Evolutionary conservation across 2,329 filamentous ascomycete genomes (phyloP).

Genomic region (Xylaria multiplex): DNA sequence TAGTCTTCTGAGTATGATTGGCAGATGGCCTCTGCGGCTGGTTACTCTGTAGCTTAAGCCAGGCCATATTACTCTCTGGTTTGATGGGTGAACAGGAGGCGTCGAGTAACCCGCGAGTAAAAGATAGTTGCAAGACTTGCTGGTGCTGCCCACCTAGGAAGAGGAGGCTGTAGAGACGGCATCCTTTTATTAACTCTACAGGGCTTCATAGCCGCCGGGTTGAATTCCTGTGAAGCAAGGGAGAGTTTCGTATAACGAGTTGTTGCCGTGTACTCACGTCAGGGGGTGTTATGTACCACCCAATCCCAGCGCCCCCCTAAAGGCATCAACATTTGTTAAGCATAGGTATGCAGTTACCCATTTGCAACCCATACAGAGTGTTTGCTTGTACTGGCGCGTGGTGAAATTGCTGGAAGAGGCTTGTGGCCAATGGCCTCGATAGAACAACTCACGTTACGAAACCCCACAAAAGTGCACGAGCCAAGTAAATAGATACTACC

Average conservation of each 20-base stretch:
- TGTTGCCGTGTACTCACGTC: too few species aligned
- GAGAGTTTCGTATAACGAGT: not conserved
- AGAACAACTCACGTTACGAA: not conserved
- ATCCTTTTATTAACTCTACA: not conserved
- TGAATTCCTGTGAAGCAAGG: not conserved
- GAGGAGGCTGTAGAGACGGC: not conserved
- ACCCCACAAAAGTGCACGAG: slow-evolving; percentile 12
- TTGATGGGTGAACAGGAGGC: too few species aligned
- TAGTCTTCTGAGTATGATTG: not conserved
- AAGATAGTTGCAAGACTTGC: not conserved
- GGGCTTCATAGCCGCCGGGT: not conserved
- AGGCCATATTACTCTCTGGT: not conserved
- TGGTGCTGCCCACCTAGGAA: not conserved
- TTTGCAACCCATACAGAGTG: not conserved
- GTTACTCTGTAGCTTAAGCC: not conserved
- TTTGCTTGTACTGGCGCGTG: not conserved
- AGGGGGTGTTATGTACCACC: too few species aligned
- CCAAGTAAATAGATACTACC: not conserved
- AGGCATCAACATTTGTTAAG: too few species aligned
- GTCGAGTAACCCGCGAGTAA: not conserved
- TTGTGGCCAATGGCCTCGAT: not conserved
- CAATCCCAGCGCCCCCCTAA: too few species aligned
- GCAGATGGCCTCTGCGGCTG: not conserved
- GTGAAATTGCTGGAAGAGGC: not conserved
- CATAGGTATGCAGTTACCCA: not conserved